These are phyloP conservation scores for Cladophialophora exuberans DNA, from an alignment of 2,329 filamentous ascomycete genomes.

Conservation along the genomic window DNA sequence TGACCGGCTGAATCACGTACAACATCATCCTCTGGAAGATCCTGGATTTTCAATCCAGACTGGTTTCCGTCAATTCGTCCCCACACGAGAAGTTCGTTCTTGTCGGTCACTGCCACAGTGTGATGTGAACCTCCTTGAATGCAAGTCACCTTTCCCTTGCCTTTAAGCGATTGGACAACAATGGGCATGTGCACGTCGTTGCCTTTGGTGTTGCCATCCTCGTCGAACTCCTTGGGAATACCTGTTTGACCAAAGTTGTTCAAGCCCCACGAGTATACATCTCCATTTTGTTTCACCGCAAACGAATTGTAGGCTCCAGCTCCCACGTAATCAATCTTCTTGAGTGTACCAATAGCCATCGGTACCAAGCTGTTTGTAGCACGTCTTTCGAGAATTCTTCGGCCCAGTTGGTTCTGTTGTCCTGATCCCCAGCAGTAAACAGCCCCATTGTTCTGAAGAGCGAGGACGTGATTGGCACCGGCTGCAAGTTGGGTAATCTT, in stretches of 20 bases:
- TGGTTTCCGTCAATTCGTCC: constrained; percentile 64
- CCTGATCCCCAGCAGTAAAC: constrained; percentile 74
- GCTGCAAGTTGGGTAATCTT: constrained; percentile 67
- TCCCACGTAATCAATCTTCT: constrained; percentile 60
- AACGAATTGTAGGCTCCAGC: constrained; percentile 83
- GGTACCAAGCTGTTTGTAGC: constrained; percentile 54
- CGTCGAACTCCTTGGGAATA: constrained; percentile 48
- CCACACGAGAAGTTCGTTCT: constrained; percentile 62
- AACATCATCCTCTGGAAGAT: constrained; percentile 61
- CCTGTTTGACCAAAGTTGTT: constrained; percentile 87
- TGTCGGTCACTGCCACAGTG: constrained; percentile 61
- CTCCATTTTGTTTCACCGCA: constrained; percentile 65
- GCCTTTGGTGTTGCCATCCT: constrained; percentile 67
- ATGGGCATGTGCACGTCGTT: constrained; percentile 73
- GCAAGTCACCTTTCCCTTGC: constrained; percentile 59
- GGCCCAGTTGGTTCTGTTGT: constrained; percentile 71
- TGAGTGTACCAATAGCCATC: constrained; percentile 56
- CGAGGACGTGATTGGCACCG: constrained; percentile 72
- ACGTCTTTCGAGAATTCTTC: constrained; percentile 62
- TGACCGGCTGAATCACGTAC: constrained; percentile 64
- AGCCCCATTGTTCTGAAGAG: constrained; percentile 66
- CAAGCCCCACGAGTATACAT: constrained; percentile 80
- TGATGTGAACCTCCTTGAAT: constrained; percentile 78
- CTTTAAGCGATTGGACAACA: constrained; percentile 66
- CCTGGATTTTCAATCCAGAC: constrained; percentile 61